These are phyloP conservation scores for Phoenix dactylifera DNA, from an alignment of 176 grass and related monocot genomes.

Conservation along the genomic window DNA sequence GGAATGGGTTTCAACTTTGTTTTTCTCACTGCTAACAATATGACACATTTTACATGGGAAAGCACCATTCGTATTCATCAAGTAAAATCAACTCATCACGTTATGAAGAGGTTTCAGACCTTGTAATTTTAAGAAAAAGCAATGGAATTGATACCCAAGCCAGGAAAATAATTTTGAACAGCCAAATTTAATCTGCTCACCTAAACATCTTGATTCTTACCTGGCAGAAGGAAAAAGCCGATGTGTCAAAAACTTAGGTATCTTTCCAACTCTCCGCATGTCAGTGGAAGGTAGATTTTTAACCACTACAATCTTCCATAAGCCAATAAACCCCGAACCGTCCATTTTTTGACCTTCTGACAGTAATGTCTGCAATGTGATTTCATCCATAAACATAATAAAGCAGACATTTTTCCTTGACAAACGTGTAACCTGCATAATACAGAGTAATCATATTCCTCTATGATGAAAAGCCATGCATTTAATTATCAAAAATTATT, in stretches of 20 bases:
- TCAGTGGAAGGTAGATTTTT: slow-evolving; percentile 91
- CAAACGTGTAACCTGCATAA: slow-evolving; percentile 61
- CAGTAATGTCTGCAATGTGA: slow-evolving; percentile 70
- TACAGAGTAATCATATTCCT: not conserved
- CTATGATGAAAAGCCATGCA: too few species aligned
- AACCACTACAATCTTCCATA: slow-evolving; percentile 90
- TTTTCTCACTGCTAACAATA: too few species aligned
- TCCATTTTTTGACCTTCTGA: slow-evolving; percentile 91
- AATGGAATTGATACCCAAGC: not conserved
- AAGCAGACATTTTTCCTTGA: slow-evolving; percentile 99
- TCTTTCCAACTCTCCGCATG: slow-evolving; percentile 92
- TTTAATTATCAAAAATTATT: too few species aligned
- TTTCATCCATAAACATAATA: slow-evolving; percentile 97
- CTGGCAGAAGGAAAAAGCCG: slow-evolving; percentile 86
- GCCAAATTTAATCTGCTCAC: too few species aligned
- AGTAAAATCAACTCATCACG: too few species aligned
- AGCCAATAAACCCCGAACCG: slow-evolving; percentile 67
- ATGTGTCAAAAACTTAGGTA: slow-evolving; percentile 93
- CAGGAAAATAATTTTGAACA: too few species aligned
- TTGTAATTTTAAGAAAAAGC: too few species aligned
- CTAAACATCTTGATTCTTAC: slow-evolving; percentile 27
- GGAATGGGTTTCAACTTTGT: too few species aligned
- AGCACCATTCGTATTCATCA: too few species aligned
- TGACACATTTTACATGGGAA: too few species aligned
- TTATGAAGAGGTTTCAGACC: too few species aligned